phyloP scores from a whole-genome alignment of 768 basidiomycete species.

The Asterophora lycoperdoides region DNA sequence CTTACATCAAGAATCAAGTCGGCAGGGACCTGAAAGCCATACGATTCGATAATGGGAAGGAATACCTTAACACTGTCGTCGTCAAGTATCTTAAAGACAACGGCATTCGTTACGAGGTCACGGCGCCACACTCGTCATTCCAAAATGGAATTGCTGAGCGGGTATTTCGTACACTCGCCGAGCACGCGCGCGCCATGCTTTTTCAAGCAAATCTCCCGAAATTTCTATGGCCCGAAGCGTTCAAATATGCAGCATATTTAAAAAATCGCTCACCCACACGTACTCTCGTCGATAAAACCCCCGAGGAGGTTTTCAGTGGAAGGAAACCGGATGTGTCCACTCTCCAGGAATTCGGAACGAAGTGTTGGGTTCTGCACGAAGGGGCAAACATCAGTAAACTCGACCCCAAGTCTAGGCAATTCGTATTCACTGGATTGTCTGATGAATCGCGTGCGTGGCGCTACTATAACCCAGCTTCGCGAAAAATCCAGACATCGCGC shows the following conservation, averaged over 20 bases:
- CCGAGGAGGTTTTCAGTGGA: constrained; percentile 3
- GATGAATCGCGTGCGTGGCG: constrained; percentile 8
- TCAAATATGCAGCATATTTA: constrained; percentile 2
- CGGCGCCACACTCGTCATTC: neutral
- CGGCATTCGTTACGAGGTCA: neutral
- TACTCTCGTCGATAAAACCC: neutral
- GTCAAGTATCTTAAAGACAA: too few species aligned
- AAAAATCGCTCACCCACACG: constrained; percentile 7
- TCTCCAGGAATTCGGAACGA: neutral
- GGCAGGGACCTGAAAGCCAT: constrained; percentile 5
- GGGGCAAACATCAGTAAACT: constrained; percentile 7
- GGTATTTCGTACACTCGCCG: neutral
- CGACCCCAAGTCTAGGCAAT: neutral
- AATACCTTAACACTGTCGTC: neutral
- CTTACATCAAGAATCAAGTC: neutral
- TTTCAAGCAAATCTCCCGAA: neutral
- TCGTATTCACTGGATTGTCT: constrained; percentile 5
- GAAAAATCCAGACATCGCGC: constrained; percentile 2
- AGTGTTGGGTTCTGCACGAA: constrained; percentile 3
- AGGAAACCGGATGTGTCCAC: constrained; percentile 4
- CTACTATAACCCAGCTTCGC: constrained; percentile 3
- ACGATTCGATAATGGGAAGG: neutral
- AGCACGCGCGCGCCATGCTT: constrained; percentile 4
- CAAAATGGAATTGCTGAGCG: constrained; percentile 4
- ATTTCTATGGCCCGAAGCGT: constrained; percentile 1